Evolutionary conservation across 495 filamentous ascomycete species (phyloP).

Genomic region (Neurospora sp.): DNA sequence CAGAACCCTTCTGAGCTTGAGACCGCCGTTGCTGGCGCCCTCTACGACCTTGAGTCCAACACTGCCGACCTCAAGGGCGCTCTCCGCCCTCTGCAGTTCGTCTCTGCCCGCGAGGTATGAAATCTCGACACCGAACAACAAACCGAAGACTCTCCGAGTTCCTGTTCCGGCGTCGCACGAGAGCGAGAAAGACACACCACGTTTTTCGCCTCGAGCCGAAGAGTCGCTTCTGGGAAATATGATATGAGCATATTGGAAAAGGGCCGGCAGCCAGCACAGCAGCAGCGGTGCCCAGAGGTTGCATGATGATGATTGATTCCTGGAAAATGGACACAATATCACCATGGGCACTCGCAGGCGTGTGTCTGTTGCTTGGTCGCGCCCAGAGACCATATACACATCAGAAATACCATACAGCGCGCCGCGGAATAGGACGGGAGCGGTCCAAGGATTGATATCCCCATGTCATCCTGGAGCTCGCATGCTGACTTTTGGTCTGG

Average conservation of each 20-base stretch:
- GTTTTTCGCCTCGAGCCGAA: constrained; percentile 15
- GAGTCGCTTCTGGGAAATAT: constrained; percentile 22
- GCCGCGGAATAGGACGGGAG: constrained; percentile 55
- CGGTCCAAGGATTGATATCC: constrained; percentile 48
- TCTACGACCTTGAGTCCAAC: constrained; percentile 97
- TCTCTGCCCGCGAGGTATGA: constrained; percentile 95
- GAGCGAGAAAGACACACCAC: neutral
- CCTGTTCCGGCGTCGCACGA: constrained; percentile 29
- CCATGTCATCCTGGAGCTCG: constrained; percentile 45
- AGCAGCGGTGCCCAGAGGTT: neutral
- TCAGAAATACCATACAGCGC: constrained; percentile 23
- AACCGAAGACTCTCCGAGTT: constrained; percentile 15
- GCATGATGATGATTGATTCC: neutral
- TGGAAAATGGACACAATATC: neutral
- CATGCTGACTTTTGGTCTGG: constrained; percentile 57
- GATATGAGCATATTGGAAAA: constrained; percentile 20
- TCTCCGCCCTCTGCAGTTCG: constrained; percentile 93
- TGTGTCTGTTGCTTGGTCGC: constrained; percentile 5
- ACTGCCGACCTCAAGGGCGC: constrained; percentile 88
- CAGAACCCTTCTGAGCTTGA: constrained; percentile 91
- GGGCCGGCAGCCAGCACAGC: constrained; percentile 1
- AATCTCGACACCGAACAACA: constrained; percentile 22
- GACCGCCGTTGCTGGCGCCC: constrained; percentile 83
- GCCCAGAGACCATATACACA: constrained; percentile 15
- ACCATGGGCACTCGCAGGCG: constrained; percentile 4